Evolutionary conservation across 1,139 yeast genomes (phyloP).

Genomic region (Dujonia santamariae): DNA sequence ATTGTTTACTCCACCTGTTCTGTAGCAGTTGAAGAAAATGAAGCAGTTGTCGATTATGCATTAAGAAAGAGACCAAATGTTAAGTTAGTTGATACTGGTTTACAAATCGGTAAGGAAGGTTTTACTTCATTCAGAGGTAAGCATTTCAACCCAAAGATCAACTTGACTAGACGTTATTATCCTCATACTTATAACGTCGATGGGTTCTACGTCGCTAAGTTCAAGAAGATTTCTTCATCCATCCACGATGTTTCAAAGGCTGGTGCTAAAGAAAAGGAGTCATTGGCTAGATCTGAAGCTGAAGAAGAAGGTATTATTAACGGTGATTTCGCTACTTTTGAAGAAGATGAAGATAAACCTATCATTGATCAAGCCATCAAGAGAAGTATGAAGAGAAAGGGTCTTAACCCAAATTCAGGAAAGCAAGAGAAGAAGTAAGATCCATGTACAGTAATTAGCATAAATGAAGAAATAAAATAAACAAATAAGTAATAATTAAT

Average conservation of each 20-base stretch:
- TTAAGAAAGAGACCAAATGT: conserved; percentile 95
- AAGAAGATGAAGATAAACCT: conserved; percentile 70
- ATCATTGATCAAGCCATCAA: conserved; percentile 74
- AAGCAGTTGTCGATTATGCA: conserved; percentile 97
- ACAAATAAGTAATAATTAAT: neutral
- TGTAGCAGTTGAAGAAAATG: conserved; percentile 97
- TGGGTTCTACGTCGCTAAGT: conserved; percentile 96
- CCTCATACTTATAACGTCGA: conserved; percentile 99
- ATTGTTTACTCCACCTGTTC: conserved; percentile 98
- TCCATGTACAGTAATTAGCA: neutral
- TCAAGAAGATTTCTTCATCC: conserved; percentile 85
- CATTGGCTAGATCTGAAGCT: conserved; percentile 72
- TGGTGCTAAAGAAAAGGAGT: conserved; percentile 86
- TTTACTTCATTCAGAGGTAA: conserved; percentile 93
- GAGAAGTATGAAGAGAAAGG: conserved; percentile 72
- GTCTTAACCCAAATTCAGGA: conserved; percentile 62
- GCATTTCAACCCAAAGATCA: conserved; percentile 73
- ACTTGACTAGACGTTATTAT: conserved; percentile 88
- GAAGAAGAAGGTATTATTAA: conserved; percentile 79
- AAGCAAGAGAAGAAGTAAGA: too few relatives aligned
- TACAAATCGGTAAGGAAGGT: conserved; percentile 94
- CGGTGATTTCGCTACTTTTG: conserved; percentile 82
- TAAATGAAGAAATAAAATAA: neutral
- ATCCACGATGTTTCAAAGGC: conserved; percentile 82
- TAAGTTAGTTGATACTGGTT: conserved; percentile 89